phyloP scores from a whole-genome alignment of 2,329 filamentous ascomycete genomes.

The Didymella exigua region DNA sequence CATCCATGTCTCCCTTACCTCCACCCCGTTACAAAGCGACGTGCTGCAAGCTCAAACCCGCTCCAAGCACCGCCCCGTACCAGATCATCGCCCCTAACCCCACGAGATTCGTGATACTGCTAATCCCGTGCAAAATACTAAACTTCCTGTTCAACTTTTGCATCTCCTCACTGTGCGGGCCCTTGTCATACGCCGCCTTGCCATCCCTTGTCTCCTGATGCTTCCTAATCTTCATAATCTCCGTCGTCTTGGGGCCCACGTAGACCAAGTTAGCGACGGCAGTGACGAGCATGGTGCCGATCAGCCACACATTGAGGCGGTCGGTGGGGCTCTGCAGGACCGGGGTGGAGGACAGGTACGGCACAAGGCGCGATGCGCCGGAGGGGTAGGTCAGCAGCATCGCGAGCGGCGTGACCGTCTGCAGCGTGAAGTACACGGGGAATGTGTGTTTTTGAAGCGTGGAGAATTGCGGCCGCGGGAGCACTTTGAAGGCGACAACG shows the following conservation, averaged over 20 bases:
- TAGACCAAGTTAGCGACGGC: constrained; percentile 73
- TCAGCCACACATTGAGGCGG: constrained; percentile 56
- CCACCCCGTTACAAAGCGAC: constrained; percentile 8
- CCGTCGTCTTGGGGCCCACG: constrained; percentile 76
- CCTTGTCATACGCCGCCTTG: constrained; percentile 80
- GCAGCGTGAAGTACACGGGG: constrained; percentile 85
- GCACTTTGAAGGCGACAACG: constrained; percentile 74
- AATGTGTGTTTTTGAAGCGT: constrained; percentile 78
- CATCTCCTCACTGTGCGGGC: constrained; percentile 87
- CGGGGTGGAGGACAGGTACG: constrained; percentile 6
- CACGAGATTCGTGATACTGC: constrained; percentile 76
- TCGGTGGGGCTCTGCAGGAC: constrained; percentile 24
- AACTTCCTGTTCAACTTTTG: constrained; percentile 61
- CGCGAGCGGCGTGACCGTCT: constrained; percentile 74
- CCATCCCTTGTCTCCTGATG: constrained; percentile 88
- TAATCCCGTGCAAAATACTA: constrained; percentile 78
- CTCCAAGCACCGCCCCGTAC: constrained; percentile 77
- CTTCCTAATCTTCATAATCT: constrained; percentile 75
- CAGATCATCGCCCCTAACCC: constrained; percentile 71
- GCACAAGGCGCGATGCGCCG: constrained; percentile 17
- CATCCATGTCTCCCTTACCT: no score
- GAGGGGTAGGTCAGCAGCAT: constrained; percentile 79
- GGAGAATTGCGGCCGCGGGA: constrained; percentile 81
- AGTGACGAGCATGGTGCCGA: constrained; percentile 72
- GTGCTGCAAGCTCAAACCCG: constrained; percentile 8